Base-by-base conservation (phyloP, 1,284 basidiomycete species). In the Sparassis latifolia region DNA sequence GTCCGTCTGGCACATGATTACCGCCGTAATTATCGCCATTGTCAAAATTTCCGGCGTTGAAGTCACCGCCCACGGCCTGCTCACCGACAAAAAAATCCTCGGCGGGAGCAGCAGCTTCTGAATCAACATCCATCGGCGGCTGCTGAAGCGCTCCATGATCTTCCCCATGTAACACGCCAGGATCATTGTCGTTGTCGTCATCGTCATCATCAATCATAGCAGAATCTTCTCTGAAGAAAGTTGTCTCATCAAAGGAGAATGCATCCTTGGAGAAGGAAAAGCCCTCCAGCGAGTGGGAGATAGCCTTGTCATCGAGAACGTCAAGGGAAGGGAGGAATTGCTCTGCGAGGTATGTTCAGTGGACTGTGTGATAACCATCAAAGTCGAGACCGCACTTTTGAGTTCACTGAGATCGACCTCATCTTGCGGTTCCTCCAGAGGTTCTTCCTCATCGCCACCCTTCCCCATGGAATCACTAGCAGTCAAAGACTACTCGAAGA, bases 401-500 rank as follows among this genome's bases (percentile, higher is more conserved):
- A 94, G 70, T 54, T 79, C 74, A 32, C 75, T 79, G 30, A 94
- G 62, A 64, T 89, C 83, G n/a, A 89, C 72, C 2, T 77, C 72
- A 52, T 90, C 80, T 55, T 77, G 74, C 7, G 79, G 79, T 54
- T 89, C 88, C 45, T 75, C 69, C 45, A 75, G 67, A 10, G 78
- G 74, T 28, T 82, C 78, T 32, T 78, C 78, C 37, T 81, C 82
- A 27, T 91, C 92, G 42, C 89, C 90, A 4, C 85, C 87, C 55
- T 85, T 87, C 55, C 84, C 73, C 74, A 84, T 85, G 0, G 92
- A 89, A 64, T 98, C 97, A 50, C 94, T 89, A 3, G 95, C 94
- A n/a, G 67, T 99, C 96, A 62, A 99, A 99, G 33, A 99, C 91
- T 44, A 99, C 89, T 51, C 93, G 78, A 64, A 97, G 78, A 37